These are phyloP conservation scores for Drosera capensis DNA, from an alignment of 148 eudicot genomes.

Conservation along the genomic window DNA sequence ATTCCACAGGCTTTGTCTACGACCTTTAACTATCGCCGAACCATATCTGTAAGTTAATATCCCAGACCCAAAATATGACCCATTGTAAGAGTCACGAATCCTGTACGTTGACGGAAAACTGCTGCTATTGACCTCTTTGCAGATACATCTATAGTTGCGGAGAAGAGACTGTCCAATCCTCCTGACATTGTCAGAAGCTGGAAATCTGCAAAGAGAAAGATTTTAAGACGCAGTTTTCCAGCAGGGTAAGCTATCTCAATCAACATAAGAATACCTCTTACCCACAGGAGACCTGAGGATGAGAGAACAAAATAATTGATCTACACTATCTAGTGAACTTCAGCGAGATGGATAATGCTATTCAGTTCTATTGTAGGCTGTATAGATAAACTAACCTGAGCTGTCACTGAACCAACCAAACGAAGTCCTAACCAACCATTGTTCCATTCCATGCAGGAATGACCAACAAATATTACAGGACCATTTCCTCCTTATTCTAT, in stretches of 20 bases:
- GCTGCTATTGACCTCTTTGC: not conserved
- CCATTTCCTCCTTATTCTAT: no score
- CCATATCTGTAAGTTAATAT: not conserved
- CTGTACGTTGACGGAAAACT: not conserved
- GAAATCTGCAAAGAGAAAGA: not conserved
- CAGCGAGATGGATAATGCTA: no score
- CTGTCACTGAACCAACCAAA: no score
- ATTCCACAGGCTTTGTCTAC: not conserved
- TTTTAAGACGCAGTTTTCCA: not conserved
- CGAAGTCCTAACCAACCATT: no score
- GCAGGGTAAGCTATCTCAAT: not conserved
- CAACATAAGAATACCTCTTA: no score
- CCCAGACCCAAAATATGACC: not conserved
- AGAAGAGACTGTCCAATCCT: not conserved
- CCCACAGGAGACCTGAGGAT: no score
- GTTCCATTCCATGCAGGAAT: no score
- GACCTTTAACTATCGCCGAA: not conserved
- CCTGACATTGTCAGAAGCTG: not conserved
- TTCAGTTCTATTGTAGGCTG: no score
- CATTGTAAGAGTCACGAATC: not conserved
- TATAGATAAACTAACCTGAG: no score
- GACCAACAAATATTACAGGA: no score
- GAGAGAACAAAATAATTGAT: no score
- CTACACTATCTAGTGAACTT: no score
- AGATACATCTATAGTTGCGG: not conserved